phyloP scores from a whole-genome alignment of 306 rosid species.

The Dryas drummondii region DNA sequence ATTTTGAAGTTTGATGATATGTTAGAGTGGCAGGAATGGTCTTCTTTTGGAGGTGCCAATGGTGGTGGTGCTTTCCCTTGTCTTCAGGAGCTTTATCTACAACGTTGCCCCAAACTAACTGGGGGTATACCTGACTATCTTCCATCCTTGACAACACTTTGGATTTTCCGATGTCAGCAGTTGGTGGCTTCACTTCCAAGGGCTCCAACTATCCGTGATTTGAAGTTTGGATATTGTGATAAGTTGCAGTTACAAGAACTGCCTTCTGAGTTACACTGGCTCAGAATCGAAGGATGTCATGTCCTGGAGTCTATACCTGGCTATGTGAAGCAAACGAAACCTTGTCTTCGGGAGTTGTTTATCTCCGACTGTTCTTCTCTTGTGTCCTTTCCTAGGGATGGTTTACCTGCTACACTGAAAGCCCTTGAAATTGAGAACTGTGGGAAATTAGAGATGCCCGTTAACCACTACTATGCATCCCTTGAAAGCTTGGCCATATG shows the following conservation, averaged over 20 bases:
- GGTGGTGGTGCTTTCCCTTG: neutral
- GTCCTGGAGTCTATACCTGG: neutral
- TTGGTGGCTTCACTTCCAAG: neutral
- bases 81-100: neutral
- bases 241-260: neutral
- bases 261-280: neutral
- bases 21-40: slow-evolving; percentile 6
- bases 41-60: neutral
- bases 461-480: neutral
- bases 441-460: neutral
- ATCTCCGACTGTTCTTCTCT: neutral
- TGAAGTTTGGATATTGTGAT: neutral
- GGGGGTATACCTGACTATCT: neutral
- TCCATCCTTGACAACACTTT: neutral
- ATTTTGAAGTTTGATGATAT: neutral
- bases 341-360: neutral
- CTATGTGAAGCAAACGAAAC: neutral
- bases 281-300: neutral
- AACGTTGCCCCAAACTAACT: neutral
- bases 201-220: neutral
- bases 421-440: neutral
- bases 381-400: neutral
- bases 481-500: neutral
- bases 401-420: neutral
- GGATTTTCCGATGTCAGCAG: neutral